phyloP scores from a whole-genome alignment of 495 filamentous ascomycete genomes.

The Penicillium desertorum region DNA sequence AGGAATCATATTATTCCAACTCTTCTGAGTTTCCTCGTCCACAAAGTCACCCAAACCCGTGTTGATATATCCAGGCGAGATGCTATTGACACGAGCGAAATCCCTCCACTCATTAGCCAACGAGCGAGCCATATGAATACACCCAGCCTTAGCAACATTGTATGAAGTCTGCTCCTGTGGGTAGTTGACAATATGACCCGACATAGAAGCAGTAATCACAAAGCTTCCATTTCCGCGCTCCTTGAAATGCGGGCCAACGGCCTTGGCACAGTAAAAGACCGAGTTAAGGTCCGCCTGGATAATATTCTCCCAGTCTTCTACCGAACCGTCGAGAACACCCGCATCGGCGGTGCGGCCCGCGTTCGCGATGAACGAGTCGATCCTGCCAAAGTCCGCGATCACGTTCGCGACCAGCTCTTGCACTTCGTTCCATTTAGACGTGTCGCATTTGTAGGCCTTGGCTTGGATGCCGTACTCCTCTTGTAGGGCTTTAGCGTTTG shows the following conservation, averaged over 20 bases:
- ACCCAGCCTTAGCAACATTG: slow-evolving; percentile 64
- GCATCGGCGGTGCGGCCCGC: slow-evolving; percentile 55
- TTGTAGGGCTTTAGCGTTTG: slow-evolving; percentile 50
- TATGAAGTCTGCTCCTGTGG: slow-evolving; percentile 69
- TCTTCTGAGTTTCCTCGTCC: slow-evolving; percentile 56
- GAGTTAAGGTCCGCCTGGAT: slow-evolving; percentile 56
- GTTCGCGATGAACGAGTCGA: slow-evolving; percentile 60
- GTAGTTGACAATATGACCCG: slow-evolving; percentile 64
- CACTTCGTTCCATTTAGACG: slow-evolving; percentile 42
- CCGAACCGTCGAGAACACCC: slow-evolving; percentile 54
- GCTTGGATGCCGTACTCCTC: slow-evolving; percentile 54
- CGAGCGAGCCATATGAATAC: slow-evolving; percentile 45
- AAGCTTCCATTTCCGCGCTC: slow-evolving; percentile 51
- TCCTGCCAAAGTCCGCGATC: slow-evolving; percentile 53
- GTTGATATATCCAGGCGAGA: slow-evolving; percentile 67
- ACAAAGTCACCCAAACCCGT: slow-evolving; percentile 68
- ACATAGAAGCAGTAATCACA: slow-evolving; percentile 59
- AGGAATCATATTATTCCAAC: slow-evolving; percentile 65
- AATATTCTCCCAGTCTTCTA: slow-evolving; percentile 59
- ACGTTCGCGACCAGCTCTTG: slow-evolving; percentile 41
- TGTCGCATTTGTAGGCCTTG: slow-evolving; percentile 54
- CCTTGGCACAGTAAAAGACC: slow-evolving; percentile 59
- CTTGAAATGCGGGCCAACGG: slow-evolving; percentile 55
- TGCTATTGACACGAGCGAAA: slow-evolving; percentile 62
- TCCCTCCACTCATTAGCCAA: slow-evolving; percentile 66